Conservation (phyloP, 1,139 yeast genomes). For the Protomyces inouyei region DNA sequence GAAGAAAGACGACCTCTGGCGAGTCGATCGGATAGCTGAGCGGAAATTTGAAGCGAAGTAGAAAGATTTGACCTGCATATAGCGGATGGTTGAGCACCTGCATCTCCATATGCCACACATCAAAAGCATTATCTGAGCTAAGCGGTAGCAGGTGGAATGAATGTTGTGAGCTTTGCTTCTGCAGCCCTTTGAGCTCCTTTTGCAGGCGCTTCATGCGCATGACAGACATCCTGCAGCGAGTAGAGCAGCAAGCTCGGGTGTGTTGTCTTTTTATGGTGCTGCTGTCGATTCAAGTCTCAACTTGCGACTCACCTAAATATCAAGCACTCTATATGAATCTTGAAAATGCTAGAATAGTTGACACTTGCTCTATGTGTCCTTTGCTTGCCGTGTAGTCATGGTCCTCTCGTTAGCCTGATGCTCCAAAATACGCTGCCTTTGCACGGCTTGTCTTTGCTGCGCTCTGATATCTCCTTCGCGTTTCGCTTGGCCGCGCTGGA, state of each 20-base stretch:
- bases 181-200: conserved; percentile 8
- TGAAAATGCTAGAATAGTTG: no score
- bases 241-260: no score
- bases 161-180: background rate
- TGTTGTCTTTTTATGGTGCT: no score
- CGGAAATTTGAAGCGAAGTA: conserved; percentile 2
- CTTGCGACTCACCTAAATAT: no score
- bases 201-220: conserved; percentile 14
- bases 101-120: conserved; percentile 6
- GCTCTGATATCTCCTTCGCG: background rate
- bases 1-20: conserved; percentile 1
- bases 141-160: conserved; percentile 1
- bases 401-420: background rate
- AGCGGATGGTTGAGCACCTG: conserved; percentile 1
- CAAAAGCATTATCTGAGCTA: background rate
- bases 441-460: background rate
- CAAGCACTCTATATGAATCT: no score
- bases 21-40: conserved; percentile 10
- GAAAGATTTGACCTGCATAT: background rate
- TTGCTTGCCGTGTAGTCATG: background rate
- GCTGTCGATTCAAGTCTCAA: no score
- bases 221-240: conserved; percentile 2
- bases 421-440: background rate
- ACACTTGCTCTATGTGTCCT: background rate
- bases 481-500: background rate